Percentiles rank a stretch among this genome's conserved stretches.
phyloP scores from a whole-genome alignment of 2,329 filamentous ascomycete species.

The Alternaria brassicicola region DNA sequence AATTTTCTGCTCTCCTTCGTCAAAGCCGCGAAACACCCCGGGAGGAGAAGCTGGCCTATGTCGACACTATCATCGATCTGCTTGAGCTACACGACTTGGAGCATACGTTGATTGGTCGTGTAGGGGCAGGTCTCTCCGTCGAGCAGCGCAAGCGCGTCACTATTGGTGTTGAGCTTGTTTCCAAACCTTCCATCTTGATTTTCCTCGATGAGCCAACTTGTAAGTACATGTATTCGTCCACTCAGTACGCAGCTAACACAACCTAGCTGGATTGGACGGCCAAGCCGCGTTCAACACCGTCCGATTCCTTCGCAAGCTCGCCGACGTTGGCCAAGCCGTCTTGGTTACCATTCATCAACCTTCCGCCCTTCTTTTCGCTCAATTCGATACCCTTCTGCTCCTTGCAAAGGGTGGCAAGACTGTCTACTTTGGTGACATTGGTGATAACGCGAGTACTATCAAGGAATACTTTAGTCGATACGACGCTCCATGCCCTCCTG shows the following conservation, averaged over 20 bases:
- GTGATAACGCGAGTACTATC: conserved; percentile 69
- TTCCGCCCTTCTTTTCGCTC: conserved; percentile 78
- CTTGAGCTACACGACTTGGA: conserved; percentile 35
- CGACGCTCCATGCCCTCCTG: conserved; percentile 61
- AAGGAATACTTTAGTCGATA: conserved; percentile 57
- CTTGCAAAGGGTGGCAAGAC: conserved; percentile 75
- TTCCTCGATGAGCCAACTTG: conserved; percentile 80
- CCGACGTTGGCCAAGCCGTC: conserved; percentile 78
- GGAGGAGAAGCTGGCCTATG: conserved; percentile 36
- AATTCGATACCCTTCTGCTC: conserved; percentile 79
- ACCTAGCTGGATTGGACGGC: conserved; percentile 65
- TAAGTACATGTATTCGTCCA: not conserved
- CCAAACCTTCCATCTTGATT: conserved; percentile 67
- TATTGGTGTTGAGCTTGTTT: conserved; percentile 63
- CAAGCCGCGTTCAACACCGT: conserved; percentile 74
- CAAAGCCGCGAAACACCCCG: conserved; percentile 27
- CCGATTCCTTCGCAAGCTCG: conserved; percentile 73
- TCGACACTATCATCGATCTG: conserved; percentile 36
- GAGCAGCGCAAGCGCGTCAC: conserved; percentile 68
- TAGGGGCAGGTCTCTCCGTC: conserved; percentile 40
- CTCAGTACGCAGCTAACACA: not conserved
- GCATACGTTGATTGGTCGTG: conserved; percentile 32
- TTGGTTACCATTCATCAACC: conserved; percentile 89
- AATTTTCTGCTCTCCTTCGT: conserved; percentile 41
- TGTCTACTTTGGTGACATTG: conserved; percentile 85